These are phyloP conservation scores for Plasmodium berghei DNA, from an alignment of 169 alveolate species.

Conservation along the genomic window DNA sequence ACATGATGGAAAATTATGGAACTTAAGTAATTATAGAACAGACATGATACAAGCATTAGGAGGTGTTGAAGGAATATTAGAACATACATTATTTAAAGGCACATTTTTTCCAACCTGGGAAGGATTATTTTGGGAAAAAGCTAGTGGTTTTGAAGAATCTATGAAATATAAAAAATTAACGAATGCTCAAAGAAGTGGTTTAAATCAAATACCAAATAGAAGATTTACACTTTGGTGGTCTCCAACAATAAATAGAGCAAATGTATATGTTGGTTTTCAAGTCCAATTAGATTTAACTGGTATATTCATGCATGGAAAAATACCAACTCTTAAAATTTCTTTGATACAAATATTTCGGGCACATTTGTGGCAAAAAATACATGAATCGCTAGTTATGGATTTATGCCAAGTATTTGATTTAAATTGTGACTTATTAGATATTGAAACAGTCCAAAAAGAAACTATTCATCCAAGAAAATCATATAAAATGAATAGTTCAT, in stretches of 20 bases:
- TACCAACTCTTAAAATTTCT: constrained; percentile 99
- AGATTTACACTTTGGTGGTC: constrained; percentile 99
- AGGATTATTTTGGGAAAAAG: constrained; percentile 99
- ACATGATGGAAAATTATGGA: constrained; percentile 99
- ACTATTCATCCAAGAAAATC: constrained; percentile 99
- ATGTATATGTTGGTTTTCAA: constrained; percentile 99
- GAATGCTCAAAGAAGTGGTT: constrained; percentile 99
- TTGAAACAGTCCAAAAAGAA: constrained; percentile 99
- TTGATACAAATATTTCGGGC: constrained; percentile 99
- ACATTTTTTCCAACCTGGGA: constrained; percentile 99
- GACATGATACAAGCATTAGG: constrained; percentile 99
- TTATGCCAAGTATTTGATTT: constrained; percentile 99
- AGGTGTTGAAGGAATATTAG: constrained; percentile 99
- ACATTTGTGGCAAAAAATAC: constrained; percentile 99
- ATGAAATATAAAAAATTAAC: constrained; percentile 99
- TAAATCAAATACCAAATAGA: constrained; percentile 99
- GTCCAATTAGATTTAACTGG: constrained; percentile 99
- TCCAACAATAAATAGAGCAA: constrained; percentile 99
- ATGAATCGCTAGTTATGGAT: constrained; percentile 99
- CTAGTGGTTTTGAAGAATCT: constrained; percentile 98
- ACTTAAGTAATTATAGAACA: constrained; percentile 98
- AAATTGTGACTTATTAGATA: constrained; percentile 98
- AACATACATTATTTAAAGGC: constrained; percentile 99
- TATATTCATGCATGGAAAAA: constrained; percentile 99
- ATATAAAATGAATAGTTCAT: constrained; percentile 99